Evolutionary conservation across 495 filamentous ascomycete genomes (phyloP).

Genomic region (Aspergillus sparsus): DNA sequence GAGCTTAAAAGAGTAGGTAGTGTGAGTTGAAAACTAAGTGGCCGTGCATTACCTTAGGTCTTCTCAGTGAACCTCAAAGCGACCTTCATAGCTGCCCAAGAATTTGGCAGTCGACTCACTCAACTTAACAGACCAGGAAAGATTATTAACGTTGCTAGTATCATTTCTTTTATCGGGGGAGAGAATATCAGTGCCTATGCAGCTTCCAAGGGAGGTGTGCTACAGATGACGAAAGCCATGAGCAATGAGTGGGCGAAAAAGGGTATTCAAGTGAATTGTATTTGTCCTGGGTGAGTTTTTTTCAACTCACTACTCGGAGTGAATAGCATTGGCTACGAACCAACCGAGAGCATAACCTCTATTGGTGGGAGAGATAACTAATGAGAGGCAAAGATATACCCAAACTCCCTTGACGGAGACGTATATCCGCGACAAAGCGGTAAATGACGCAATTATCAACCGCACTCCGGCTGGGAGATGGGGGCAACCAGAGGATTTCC

Average conservation of each 20-base stretch:
- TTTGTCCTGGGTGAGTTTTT: conserved; percentile 65
- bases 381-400: too few relatives aligned
- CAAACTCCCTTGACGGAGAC: too few relatives aligned
- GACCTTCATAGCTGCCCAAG: conserved; percentile 4
- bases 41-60: too few relatives aligned
- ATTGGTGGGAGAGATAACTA: too few relatives aligned
- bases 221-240: conserved; percentile 77
- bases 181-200: conserved; percentile 83
- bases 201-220: conserved; percentile 76
- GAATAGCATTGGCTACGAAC: too few relatives aligned
- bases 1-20: too few relatives aligned
- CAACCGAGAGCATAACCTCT: too few relatives aligned
- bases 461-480: conserved; percentile 84
- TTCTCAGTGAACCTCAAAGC: background rate
- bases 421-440: too few relatives aligned
- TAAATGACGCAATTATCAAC: conserved; percentile 52
- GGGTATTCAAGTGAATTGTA: conserved; percentile 72
- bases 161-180: conserved; percentile 82
- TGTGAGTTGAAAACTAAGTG: too few relatives aligned
- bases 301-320: conserved; percentile 29
- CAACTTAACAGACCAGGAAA: conserved; percentile 51
- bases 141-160: conserved; percentile 78
- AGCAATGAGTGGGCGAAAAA: conserved; percentile 77
- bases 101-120: background rate
- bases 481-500: conserved; percentile 87